Percentiles rank a stretch among this genome's conserved stretches.
Conservation (phyloP, 2,329 filamentous ascomycete species). For the Teratosphaeria nubilosa region DNA sequence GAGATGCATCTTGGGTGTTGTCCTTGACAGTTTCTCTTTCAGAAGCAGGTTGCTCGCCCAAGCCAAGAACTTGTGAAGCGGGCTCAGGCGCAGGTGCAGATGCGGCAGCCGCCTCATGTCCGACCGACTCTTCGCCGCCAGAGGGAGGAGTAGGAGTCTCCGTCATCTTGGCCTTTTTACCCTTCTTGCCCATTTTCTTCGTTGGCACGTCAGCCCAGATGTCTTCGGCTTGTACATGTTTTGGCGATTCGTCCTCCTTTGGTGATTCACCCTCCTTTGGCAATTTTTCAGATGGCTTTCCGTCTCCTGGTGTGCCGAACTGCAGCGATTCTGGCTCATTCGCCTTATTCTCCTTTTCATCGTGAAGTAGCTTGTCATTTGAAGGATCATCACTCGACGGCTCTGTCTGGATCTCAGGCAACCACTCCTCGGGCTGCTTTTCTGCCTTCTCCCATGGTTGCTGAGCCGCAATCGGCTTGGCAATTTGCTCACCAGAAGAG, state of each 20-base stretch:
- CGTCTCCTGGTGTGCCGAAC: not conserved
- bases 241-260: not conserved
- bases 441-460: not conserved
- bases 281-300: not conserved
- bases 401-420: not conserved
- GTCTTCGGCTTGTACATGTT: not conserved
- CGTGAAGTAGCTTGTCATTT: not conserved
- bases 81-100: not conserved
- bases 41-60: not conserved
- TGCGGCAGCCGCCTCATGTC: not conserved
- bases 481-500: not conserved
- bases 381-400: not conserved
- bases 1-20: not conserved
- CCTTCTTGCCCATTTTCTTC: constrained; percentile 15
- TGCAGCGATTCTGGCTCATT: not conserved
- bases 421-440: not conserved
- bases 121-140: not conserved
- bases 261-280: not conserved
- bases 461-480: not conserved
- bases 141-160: not conserved
- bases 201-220: constrained; percentile 2
- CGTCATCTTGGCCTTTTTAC: constrained; percentile 11
- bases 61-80: not conserved
- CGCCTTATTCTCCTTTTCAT: not conserved
- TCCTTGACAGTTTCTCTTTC: not conserved